Evolutionary conservation across 2,329 filamentous ascomycete species (phyloP), one percentile per base, ranked within the genome.

Genomic region (Ceratocystis huliohia): DNA sequence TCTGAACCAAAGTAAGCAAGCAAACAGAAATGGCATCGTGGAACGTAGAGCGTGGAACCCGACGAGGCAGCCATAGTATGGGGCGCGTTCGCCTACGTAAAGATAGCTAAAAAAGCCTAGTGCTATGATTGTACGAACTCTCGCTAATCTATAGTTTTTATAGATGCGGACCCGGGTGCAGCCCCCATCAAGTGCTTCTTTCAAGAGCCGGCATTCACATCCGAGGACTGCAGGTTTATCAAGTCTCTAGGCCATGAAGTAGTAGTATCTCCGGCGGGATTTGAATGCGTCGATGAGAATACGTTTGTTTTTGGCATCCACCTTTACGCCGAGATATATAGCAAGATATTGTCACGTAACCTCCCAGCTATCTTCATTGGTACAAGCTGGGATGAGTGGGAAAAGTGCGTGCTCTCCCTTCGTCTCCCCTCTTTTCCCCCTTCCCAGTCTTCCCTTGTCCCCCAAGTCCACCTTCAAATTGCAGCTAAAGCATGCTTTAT

Each of bases 241-340:
- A 72, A 77, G 67, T 75, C 77, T 25, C 79, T 86, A 0, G 82
- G 83, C n/a, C 82, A 83, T 64, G 65, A 74, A 1, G 76, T 81
- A 2, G 75, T 82, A 3, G 75, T 80, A 0, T 76, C 81, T 1
- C 86, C 87, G 0, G 71, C 66, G 0, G 85, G 79, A 0, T 85
- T 83, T 69, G 72, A 78, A 0, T 70, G 78, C 5, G 76, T 88
- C 8, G 76, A 79, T 17, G 61, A 71, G 0, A 70, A 74, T 0
- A 80, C 82, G 0, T 72, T 89, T 1, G 76, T 87, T 1, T 89
- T 82, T 69, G 85, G 83, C 1, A 78, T 88, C 0, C 86, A 88
- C 63, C 78, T 85, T 67, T 84, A 84, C 66, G 76, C 75, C 25
- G 76, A 74, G 46, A 78, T 81, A 50, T 88, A 84, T 63, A 75